Evolutionary conservation across 2,329 filamentous ascomycete species (phyloP), one percentile per base, ranked within the genome.

Genomic region (Epichloe coenophiala): DNA sequence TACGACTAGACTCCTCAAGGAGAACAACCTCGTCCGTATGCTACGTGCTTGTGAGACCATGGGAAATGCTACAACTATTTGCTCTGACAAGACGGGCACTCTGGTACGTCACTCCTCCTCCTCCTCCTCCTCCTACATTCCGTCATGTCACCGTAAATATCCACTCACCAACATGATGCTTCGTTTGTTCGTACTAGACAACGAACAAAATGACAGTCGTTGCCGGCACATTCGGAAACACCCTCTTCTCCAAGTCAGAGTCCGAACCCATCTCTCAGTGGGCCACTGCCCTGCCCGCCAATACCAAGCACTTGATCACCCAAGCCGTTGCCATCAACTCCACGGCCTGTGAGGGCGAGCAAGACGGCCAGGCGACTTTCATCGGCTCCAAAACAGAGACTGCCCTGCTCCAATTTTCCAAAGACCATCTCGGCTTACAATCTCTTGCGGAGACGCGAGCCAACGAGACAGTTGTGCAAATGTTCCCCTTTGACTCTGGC

Each of bases 371-470:
- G 48, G 72, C 73, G 55, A 78, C 77, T 1, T 88, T 85, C 53
- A 82, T 88, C 56, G 85, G 85, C 44, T 87, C 83, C 59, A 88
- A 88, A 71, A 88, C 85, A 0, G 85, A 88, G 62, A 84, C 84
- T 4, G 84, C 85, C 3, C 67, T 88, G 51, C 73, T 89, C n/a
- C 77, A 80, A 23, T 78, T 87, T 58, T 84, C 83, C 15, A 76
- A 75, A 47, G 77, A 82, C 47, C 72, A 84, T 59, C 71, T 88
- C 5, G 81, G 74, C 15, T 83, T 88, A 78, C 77, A 80, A 2
- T 73, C 77, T 4, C 73, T 88, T 13, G 72, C 71, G 42, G 76
- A 84, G 58, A 76, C 84, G 59, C 80, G 84, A 4, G 77, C 79
- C 52, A 78, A 77, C 52, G 71, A 70, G 27, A 72, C 69, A 47